These are phyloP conservation scores for Ormosia emarginata DNA, from an alignment of 306 rosid genomes.

Conservation along the genomic window DNA sequence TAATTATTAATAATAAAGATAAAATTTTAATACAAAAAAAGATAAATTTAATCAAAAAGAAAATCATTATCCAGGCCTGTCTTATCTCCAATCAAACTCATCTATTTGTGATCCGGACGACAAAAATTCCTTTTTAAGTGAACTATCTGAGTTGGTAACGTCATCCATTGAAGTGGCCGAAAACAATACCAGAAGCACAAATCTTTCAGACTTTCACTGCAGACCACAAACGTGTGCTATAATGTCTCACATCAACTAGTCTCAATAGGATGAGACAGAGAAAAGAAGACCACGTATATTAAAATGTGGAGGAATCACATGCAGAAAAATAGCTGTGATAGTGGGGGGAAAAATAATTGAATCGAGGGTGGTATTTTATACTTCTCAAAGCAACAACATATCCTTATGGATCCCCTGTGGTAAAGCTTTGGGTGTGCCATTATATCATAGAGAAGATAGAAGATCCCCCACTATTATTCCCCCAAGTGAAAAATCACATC, in stretches of 20 bases:
- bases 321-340: background rate
- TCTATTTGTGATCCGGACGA: background rate
- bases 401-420: slow-evolving; percentile 43
- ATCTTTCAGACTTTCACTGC: slow-evolving; percentile 22
- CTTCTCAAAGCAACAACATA: slow-evolving; percentile 37
- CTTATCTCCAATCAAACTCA: slow-evolving; percentile 1
- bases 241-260: slow-evolving; percentile 26
- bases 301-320: slow-evolving; percentile 37
- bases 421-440: slow-evolving; percentile 11
- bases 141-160: slow-evolving; percentile 38
- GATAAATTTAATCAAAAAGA: too few relatives aligned
- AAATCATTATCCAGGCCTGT: background rate
- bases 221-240: slow-evolving; percentile 24
- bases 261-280: background rate
- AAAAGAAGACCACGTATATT: slow-evolving; percentile 1
- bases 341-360: background rate
- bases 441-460: slow-evolving; percentile 32
- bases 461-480: slow-evolving; percentile 45
- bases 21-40: background rate
- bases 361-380: slow-evolving; percentile 19
- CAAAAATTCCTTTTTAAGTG: slow-evolving; percentile 40
- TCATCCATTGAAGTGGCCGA: slow-evolving; percentile 31
- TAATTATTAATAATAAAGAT: background rate
- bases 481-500: slow-evolving; percentile 29
- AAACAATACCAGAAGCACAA: slow-evolving; percentile 6